These are phyloP conservation scores for Sordaria brevicollis DNA, from an alignment of 495 filamentous ascomycete genomes.

Conservation along the genomic window DNA sequence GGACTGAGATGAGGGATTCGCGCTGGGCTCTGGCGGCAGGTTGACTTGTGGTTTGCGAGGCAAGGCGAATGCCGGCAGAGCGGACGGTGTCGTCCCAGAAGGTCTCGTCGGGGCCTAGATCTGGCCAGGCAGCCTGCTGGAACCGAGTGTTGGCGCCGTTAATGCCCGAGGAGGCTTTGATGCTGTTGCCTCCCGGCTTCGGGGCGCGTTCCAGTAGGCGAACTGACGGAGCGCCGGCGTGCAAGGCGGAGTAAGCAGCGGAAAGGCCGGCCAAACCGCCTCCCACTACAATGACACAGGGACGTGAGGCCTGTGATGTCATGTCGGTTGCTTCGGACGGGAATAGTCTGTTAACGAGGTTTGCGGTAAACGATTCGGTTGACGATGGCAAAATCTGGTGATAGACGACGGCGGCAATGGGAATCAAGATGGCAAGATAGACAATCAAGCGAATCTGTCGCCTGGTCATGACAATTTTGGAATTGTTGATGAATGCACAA, in stretches of 20 bases:
- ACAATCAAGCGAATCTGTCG: conserved; percentile 3
- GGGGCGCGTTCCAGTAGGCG: conserved; percentile 41
- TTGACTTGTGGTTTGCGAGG: conserved; percentile 1
- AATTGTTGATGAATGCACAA: neutral
- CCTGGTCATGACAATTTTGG: conserved; percentile 6
- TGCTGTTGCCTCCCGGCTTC: conserved; percentile 51
- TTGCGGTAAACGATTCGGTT: neutral
- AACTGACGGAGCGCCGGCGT: conserved; percentile 31
- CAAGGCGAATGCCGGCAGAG: conserved; percentile 31
- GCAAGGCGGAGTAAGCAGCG: conserved; percentile 37
- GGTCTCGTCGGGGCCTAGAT: conserved; percentile 17
- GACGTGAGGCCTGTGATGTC: neutral
- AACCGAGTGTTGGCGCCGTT: conserved; percentile 47
- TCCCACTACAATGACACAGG: conserved; percentile 37
- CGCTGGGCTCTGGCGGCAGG: conserved; percentile 9
- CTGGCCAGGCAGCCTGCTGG: conserved; percentile 22
- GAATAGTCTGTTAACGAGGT: neutral
- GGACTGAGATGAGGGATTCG: conserved; percentile 29
- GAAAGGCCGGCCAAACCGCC: conserved; percentile 43
- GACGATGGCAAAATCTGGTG: neutral
- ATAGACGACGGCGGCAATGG: conserved; percentile 8
- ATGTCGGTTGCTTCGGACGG: neutral
- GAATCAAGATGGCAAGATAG: conserved; percentile 6
- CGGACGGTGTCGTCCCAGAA: conserved; percentile 46
- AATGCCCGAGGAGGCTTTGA: conserved; percentile 54